Evolutionary conservation across 257 asterid species (phyloP), one percentile per base, ranked within the genome.

Genomic region (Cruciata laevipes): DNA sequence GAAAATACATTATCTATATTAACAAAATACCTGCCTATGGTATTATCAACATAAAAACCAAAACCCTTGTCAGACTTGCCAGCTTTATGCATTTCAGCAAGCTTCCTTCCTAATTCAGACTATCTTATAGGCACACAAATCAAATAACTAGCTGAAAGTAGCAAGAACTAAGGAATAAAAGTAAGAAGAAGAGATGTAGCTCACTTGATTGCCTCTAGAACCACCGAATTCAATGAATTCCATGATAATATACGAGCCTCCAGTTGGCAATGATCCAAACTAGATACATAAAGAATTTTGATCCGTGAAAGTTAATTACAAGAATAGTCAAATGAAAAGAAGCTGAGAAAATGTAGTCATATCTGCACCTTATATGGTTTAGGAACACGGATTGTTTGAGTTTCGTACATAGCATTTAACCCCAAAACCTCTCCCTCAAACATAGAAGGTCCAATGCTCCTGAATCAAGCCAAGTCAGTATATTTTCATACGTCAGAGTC

Each of bases 351-450:
- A 70, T 47, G 11, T n/a, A 37, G 33, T 61, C 60, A 66, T n/a
- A 49, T 61, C 56, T 72, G 71, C 62, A 85, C 99, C 87, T 90
- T 86, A 65, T 64, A 93, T 47, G 97, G 95, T 76, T 88, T 85
- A 52, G 97, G 99, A 47, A 89, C 95, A 60, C 95, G 96, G 61
- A 93, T 83, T 30, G 97, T 73, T 69, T 76, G 69, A 47, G 96
- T 90, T 72, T 90, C 89, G 69, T 85, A 85, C 99, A 93, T 93
- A 66, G 97, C 94, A 55, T 74, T 81, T 72, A 93, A 89, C 40
- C 99, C 97, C 79, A 88, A 75, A 66, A 86, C 97, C 87, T 93
- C 99, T 64, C 97, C 98, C 73, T 90, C 96, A 60, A 93, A 93
- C 97, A 93, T 93, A 35, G 89, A 84, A 42, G 90, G 88, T 51